Evolutionary conservation across 192 early-diverging fungal species (phyloP).

Genomic region (Spizellomyces sp.): DNA sequence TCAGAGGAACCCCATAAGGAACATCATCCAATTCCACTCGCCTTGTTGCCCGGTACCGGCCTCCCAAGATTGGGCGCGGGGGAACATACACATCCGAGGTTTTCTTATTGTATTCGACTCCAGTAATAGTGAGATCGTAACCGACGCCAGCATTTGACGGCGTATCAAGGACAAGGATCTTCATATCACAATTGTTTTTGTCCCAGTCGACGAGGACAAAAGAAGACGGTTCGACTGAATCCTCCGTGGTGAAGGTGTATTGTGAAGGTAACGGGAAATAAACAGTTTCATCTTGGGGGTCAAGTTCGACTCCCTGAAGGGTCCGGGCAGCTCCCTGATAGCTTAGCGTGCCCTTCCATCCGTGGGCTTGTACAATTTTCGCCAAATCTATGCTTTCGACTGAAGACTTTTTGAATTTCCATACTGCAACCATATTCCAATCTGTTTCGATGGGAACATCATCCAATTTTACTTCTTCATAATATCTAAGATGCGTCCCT

Average conservation of each 20-base stretch:
- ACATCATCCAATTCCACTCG: constrained; percentile 20
- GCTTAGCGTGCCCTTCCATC: constrained; percentile 13
- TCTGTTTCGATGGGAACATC: constrained; percentile 12
- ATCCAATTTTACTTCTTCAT: constrained; percentile 18
- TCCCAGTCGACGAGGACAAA: constrained; percentile 12
- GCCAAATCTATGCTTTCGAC: background rate
- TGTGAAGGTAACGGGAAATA: constrained; percentile 1
- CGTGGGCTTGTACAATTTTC: background rate
- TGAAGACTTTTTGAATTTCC: constrained; percentile 5
- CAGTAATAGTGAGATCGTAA: constrained; percentile 8
- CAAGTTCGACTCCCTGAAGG: constrained; percentile 4
- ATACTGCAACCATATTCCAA: background rate
- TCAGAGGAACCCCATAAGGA: background rate
- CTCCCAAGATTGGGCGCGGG: background rate
- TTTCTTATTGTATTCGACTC: constrained; percentile 15
- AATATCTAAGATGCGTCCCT: constrained; percentile 8
- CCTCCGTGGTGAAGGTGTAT: background rate
- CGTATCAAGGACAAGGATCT: constrained; percentile 5
- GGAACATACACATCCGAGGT: constrained; percentile 14
- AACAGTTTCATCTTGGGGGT: constrained; percentile 3
- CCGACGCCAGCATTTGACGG: background rate
- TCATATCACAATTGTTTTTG: constrained; percentile 13
- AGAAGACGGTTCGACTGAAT: background rate
- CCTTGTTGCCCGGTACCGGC: background rate
- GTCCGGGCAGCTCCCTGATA: background rate